Base-by-base conservation (phyloP, 192 early-diverging fungal species). In the Podila minutissima region DNA sequence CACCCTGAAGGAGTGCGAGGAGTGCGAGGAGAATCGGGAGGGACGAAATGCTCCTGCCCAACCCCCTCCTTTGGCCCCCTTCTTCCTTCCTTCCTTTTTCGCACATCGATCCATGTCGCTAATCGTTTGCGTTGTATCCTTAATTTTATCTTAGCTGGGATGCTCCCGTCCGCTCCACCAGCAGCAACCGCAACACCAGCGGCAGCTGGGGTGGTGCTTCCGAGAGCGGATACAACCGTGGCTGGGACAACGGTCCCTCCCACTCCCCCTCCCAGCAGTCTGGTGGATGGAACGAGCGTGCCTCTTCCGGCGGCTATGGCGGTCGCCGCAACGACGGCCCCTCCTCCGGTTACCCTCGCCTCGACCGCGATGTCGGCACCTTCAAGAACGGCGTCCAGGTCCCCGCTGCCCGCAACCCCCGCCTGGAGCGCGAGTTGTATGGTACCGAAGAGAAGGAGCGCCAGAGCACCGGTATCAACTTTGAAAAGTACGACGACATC, bases 401-500 rank as follows among this genome's bases (percentile, higher is more conserved):
- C 72, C 88, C 94, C 62, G 92, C 92, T 26, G 84, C 90, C 75
- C 88, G 90, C 69, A 94, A 96, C 86, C 88, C 89, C 67, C 90
- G 93, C 59, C 71, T 94, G 32, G 97, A 98, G 84, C 62, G 79
- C 22, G 93, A 95, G 75, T 88, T 99, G 33, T 97, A 89, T 73
- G 91, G 91, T 32, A 68, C 82, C 58, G 93, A 97, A 49, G 93
- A 95, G 69, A 87, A 89, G 83, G 90, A 92, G 64, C 89, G 91
- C 64, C 91, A 91, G 84, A 88, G 90, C 72, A 95, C 94, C 64
- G 97, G 97, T 66, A 99, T 99, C 83, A 98, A 99, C 91, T 99
- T 99, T 91, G 95, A 96, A 71, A 97, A 97, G 85, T 99, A 99
- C 86, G 96, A 98, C 71, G 95, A 99, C 85, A 99, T 99, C 50